Evolutionary conservation across 257 asterid species (phyloP), one percentile per base, ranked within the genome.

Genomic region (Lantana camara): DNA sequence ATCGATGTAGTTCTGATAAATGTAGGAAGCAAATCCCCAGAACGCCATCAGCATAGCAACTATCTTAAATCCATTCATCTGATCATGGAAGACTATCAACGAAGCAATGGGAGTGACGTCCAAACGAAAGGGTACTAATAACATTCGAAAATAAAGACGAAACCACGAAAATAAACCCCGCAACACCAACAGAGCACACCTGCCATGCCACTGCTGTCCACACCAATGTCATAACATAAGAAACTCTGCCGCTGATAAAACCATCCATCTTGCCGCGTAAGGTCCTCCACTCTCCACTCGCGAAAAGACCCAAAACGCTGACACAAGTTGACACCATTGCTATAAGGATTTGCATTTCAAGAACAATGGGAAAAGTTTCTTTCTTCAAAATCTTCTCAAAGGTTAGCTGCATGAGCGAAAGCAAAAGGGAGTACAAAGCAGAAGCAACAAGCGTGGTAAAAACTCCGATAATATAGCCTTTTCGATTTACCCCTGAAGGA

Each of bases 171-270:
- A 93, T 75, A 88, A 93, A 66, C 13, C 98, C 97, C 9, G 87
- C 85, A 2, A 89, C 96, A 1, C 97, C 97, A 27, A 92, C 95
- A 0, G 96, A 82, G 60, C 88, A 87, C 3, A 90, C 71, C 69
- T 93, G 98, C 97, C 97, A 93, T 7, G 94, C 78, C 13, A 90
- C 53, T 7, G 94, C 94, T n/a, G 89, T 90, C 87, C 95, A 85
- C 0, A 75, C 92, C 66, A 93, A 74, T 2, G 94, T 84, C 96
- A 85, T 70, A 7, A 86, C 53, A 57, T 93, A 93, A 0, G 96
- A 78, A 68, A 69, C 65, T 67, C 54, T 79, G 27, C 98, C 98
- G 0, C 88, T 7, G 4, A 73, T 32, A 30, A 82, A 89, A 69
- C 61, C 42, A 10, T 70, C 60, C 93, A 89, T 89, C 73, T 92